phyloP scores from a whole-genome alignment of 164 flowering plant species.

The Magnolia kwangsiensis region DNA sequence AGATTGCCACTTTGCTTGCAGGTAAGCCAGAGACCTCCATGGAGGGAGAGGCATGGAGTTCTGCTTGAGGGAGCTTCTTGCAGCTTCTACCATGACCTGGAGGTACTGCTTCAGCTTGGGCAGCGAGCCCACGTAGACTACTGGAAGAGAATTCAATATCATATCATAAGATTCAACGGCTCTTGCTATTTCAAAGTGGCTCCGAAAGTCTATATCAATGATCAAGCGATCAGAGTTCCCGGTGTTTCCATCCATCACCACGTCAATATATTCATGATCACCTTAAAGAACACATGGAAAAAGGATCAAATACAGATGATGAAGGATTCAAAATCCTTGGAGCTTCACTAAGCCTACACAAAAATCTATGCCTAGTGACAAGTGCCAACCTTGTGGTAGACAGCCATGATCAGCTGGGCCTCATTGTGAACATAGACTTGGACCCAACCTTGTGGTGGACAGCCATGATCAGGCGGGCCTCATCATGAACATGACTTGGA shows the following conservation, averaged over 20 bases:
- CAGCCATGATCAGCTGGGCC: background rate
- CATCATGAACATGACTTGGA: background rate
- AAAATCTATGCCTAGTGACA: no score
- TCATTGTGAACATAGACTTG: background rate
- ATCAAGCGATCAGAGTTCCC: constrained; percentile 67
- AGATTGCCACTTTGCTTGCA: constrained; percentile 89
- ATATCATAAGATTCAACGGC: constrained; percentile 76
- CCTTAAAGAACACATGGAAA: constrained; percentile 32
- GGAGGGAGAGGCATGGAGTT: constrained; percentile 98
- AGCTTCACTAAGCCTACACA: no score
- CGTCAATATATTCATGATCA: constrained; percentile 88
- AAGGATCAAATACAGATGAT: background rate
- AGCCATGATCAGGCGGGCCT: background rate
- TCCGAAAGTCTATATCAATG: constrained; percentile 76
- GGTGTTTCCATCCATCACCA: constrained; percentile 30
- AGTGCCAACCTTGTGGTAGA: background rate
- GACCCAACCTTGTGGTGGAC: background rate
- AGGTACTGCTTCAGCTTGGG: constrained; percentile 64
- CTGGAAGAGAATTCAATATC: constrained; percentile 69
- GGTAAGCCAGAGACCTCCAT: constrained; percentile 87
- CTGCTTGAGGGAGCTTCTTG: constrained; percentile 72
- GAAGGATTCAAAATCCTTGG: no score
- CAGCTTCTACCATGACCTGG: constrained; percentile 87
- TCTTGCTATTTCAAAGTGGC: constrained; percentile 96
- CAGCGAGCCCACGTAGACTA: constrained; percentile 64